A percentile compares a stretch with the other conserved stretches of the same genome.
Conservation (phyloP, 2,329 filamentous ascomycete genomes). For the Alternaria arbusti region DNA sequence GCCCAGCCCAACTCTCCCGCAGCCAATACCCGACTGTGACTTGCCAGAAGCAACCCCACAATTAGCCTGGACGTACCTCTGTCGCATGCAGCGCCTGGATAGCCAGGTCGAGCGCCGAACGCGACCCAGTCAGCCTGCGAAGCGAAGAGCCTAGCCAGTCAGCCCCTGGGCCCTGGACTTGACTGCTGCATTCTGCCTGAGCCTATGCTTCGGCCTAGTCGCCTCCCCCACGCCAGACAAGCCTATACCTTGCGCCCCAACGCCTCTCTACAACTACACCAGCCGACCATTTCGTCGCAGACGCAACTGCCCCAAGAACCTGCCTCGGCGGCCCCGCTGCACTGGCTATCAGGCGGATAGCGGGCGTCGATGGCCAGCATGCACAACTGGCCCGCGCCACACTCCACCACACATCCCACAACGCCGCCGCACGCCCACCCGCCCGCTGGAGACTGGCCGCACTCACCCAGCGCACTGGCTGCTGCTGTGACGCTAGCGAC, state of each 20-base stretch:
- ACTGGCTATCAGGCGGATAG: conserved; percentile 18
- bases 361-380: conserved; percentile 38
- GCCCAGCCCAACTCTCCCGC: conserved; percentile 11
- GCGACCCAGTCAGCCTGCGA: conserved; percentile 1
- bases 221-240: conserved; percentile 12
- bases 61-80: conserved; percentile 6
- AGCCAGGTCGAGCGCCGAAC: background rate
- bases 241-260: conserved; percentile 21
- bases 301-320: background rate
- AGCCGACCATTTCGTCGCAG: conserved; percentile 5
- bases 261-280: conserved; percentile 14
- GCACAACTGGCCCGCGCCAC: conserved; percentile 16
- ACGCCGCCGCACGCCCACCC: conserved; percentile 11
- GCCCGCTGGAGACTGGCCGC: conserved; percentile 12
- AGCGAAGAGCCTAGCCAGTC: background rate
- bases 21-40: conserved; percentile 13
- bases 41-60: conserved; percentile 18
- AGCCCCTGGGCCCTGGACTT: conserved; percentile 8
- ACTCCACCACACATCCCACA: conserved; percentile 19
- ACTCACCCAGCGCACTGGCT: conserved; percentile 31
- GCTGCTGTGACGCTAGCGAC: conserved; percentile 37
- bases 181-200: conserved; percentile 15
- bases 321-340: conserved; percentile 17
- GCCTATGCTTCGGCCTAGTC: conserved; percentile 15
- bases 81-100: conserved; percentile 16